Percentiles rank a stretch among this genome's conserved stretches.
Evolutionary conservation across 108 stramenopile genomes (phyloP).

Genomic region (Cyclotella baltica): DNA sequence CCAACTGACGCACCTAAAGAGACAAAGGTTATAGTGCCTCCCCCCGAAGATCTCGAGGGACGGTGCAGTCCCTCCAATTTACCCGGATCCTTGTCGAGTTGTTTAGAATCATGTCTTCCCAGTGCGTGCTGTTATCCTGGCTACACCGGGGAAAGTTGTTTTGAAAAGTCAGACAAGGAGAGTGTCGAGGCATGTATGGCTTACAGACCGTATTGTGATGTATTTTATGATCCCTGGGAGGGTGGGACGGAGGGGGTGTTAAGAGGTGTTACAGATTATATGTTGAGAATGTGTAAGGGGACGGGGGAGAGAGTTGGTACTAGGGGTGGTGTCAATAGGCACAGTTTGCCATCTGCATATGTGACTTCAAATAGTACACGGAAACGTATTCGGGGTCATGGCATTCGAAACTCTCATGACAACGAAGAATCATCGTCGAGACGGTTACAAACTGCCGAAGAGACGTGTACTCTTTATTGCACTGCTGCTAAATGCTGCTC

Average conservation of each 20-base stretch:
- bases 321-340: neutral
- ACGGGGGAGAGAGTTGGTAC: neutral
- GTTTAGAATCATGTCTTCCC: constrained; percentile 28
- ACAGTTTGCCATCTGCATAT: too few relatives aligned
- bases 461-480: constrained; percentile 2
- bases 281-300: constrained; percentile 18
- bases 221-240: constrained; percentile 33
- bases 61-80: constrained; percentile 41
- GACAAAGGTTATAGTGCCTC: neutral
- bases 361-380: too few relatives aligned
- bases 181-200: constrained; percentile 7
- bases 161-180: neutral
- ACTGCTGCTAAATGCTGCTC: constrained; percentile 34
- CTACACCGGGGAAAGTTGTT: constrained; percentile 5
- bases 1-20: neutral
- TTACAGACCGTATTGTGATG: constrained; percentile 41
- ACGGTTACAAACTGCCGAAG: constrained; percentile 2
- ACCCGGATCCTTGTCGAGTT: constrained; percentile 24
- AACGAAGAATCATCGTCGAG: too few relatives aligned
- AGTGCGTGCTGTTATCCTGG: constrained; percentile 29
- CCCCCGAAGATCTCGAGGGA: constrained; percentile 34
- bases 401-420: neutral
- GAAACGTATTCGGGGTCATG: constrained; percentile 15
- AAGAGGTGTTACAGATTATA: constrained; percentile 7
- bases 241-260: constrained; percentile 39